phyloP scores from a whole-genome alignment of 75 land plant genomes.

The Cryptomeria japonica region DNA sequence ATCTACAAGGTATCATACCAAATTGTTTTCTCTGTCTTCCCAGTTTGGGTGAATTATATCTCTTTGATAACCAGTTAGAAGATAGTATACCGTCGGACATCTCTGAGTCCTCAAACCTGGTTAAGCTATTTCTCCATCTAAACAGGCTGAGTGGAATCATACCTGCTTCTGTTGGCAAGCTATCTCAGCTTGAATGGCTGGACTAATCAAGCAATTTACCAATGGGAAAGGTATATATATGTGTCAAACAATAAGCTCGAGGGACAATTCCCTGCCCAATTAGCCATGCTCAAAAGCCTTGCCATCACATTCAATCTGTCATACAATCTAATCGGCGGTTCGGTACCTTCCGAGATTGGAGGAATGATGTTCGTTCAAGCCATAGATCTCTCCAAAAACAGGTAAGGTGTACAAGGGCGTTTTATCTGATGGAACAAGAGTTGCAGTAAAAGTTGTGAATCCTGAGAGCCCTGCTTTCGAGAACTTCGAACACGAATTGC shows the following conservation, averaged over 20 bases:
- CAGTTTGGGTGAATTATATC: conserved; percentile 7
- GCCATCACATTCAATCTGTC: neutral
- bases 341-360: neutral
- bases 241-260: neutral
- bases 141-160: neutral
- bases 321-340: conserved; percentile 15
- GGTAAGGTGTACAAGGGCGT: neutral
- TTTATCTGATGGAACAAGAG: neutral
- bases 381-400: neutral
- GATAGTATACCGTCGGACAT: neutral
- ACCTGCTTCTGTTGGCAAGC: neutral
- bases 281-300: neutral
- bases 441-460: neutral
- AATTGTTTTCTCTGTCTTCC: neutral
- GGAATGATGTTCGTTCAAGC: neutral
- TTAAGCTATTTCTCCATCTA: neutral
- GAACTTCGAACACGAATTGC: conserved; percentile 13
- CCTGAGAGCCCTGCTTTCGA: neutral
- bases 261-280: neutral
- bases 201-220: neutral
- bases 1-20: neutral
- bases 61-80: neutral
- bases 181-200: neutral
- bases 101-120: neutral
- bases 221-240: neutral